Evolutionary conservation across 768 basidiomycete species (phyloP).

Genomic region (Mrakia frigida): DNA sequence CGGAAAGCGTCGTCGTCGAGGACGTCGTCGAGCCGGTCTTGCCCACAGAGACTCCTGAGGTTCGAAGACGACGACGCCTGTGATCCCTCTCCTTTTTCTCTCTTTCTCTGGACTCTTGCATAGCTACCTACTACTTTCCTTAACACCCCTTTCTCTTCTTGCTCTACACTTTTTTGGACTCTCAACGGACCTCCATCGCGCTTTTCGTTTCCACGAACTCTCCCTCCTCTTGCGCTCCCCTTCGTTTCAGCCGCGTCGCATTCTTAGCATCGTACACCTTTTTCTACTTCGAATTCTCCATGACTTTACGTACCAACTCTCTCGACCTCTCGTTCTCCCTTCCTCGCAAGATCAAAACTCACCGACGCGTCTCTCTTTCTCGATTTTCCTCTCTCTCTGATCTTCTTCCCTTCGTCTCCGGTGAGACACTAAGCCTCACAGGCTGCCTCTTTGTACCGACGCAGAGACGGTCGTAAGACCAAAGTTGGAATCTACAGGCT

Average conservation of each 20-base stretch:
- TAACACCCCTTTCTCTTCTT: background rate
- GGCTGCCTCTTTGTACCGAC: no score
- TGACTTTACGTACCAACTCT: background rate
- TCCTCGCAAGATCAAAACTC: no score
- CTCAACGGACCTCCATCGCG: background rate
- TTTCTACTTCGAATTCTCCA: background rate
- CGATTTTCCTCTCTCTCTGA: no score
- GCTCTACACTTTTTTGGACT: background rate
- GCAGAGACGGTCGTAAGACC: no score
- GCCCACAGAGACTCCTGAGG: background rate
- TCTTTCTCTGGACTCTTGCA: background rate
- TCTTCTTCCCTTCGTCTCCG: no score
- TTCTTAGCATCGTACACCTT: background rate
- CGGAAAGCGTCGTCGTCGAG: background rate
- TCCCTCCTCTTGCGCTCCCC: background rate
- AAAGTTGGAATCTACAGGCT: no score
- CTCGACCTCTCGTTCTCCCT: background rate
- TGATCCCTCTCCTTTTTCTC: background rate
- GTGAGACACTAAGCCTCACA: no score
- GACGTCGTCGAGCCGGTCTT: background rate
- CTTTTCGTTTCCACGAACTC: no score
- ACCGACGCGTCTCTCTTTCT: no score
- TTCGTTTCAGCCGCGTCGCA: background rate
- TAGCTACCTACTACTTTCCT: background rate
- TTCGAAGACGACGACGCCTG: background rate